Percentiles rank a stretch among this genome's conserved stretches.
phyloP scores from a whole-genome alignment of 768 basidiomycete genomes.

The Termitomyces sp. region DNA sequence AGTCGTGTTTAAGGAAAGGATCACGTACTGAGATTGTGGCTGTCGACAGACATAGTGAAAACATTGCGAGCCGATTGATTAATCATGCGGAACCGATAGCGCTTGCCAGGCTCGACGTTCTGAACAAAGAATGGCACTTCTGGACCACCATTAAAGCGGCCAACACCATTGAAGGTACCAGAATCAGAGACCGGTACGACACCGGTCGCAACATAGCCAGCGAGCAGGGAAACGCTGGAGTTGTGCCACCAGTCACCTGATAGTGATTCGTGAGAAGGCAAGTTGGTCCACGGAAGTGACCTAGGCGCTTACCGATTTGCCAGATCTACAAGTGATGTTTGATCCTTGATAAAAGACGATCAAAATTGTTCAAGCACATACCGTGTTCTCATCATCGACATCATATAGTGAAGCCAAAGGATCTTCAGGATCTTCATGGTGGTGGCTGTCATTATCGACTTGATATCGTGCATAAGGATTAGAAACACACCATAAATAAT shows the following conservation, averaged over 20 bases:
- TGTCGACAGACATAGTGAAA: slow-evolving; percentile 35
- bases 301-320: slow-evolving; percentile 14
- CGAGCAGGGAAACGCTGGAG: slow-evolving; percentile 22
- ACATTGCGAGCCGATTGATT: slow-evolving; percentile 41
- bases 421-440: slow-evolving; percentile 7
- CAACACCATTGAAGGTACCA: slow-evolving; percentile 41
- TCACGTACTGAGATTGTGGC: slow-evolving; percentile 19
- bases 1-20: background rate
- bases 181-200: slow-evolving; percentile 29
- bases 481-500: slow-evolving; percentile 21
- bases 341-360: background rate
- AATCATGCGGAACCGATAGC: slow-evolving; percentile 53
- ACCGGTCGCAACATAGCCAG: slow-evolving; percentile 19
- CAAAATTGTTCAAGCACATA: background rate
- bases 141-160: slow-evolving; percentile 38
- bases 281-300: background rate
- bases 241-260: slow-evolving; percentile 39
- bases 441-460: background rate
- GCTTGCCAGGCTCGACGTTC: slow-evolving; percentile 21
- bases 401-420: slow-evolving; percentile 15
- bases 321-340: slow-evolving; percentile 11
- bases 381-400: slow-evolving; percentile 13
- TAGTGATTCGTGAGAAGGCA: background rate
- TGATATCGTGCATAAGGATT: background rate
- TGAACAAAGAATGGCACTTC: slow-evolving; percentile 30